phyloP scores from a whole-genome alignment of 2,329 filamentous ascomycete genomes.

The Dactylonectria macrodidyma region DNA sequence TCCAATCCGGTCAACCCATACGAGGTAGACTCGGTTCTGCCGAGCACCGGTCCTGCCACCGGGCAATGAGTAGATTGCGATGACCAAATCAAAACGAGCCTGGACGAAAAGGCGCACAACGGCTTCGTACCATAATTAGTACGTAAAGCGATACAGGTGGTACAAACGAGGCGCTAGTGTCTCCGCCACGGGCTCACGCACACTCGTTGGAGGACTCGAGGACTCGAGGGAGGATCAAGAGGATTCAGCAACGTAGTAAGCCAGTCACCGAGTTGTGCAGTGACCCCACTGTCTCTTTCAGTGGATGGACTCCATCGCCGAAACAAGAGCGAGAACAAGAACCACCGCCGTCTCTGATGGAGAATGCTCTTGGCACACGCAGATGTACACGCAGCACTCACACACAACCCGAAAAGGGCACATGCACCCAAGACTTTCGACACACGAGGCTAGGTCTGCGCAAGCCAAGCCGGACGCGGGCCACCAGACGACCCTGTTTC shows the following conservation, averaged over 20 bases:
- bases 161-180: background rate
- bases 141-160: background rate
- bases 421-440: slow-evolving; percentile 3
- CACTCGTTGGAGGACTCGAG: background rate
- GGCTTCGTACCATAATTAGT: background rate
- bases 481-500: slow-evolving; percentile 49
- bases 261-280: slow-evolving; percentile 2
- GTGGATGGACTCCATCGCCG: background rate
- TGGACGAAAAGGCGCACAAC: slow-evolving; percentile 18
- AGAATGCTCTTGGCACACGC: slow-evolving; percentile 12
- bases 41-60: slow-evolving; percentile 21
- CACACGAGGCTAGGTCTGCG: slow-evolving; percentile 16
- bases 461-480: slow-evolving; percentile 22
- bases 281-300: background rate
- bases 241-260: background rate
- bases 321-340: slow-evolving; percentile 4
- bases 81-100: slow-evolving; percentile 31
- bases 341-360: slow-evolving; percentile 12
- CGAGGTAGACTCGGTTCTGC: slow-evolving; percentile 31
- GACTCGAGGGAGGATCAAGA: background rate
- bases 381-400: slow-evolving; percentile 9
- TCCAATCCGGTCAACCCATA: slow-evolving; percentile 29
- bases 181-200: background rate
- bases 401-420: background rate
- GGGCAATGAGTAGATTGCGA: slow-evolving; percentile 33